A percentile compares a stretch with the other conserved stretches of the same genome.
These are phyloP conservation scores for Sphagnum magellanicum DNA, from an alignment of 228 moss, liverwort and hornwort species.

Conservation along the genomic window DNA sequence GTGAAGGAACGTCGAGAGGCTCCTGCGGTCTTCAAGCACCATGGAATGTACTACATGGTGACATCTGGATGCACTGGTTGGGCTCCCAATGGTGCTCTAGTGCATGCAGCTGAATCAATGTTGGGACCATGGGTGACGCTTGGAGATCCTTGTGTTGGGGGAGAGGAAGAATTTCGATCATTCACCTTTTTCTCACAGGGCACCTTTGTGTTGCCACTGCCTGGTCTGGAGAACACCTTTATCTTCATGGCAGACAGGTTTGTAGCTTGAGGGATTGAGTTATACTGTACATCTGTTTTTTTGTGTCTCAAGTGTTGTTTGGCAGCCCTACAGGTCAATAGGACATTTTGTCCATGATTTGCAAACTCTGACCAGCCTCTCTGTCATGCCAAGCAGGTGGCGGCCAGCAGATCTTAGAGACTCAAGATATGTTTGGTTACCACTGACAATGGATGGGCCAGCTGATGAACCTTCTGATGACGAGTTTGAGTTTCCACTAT, in stretches of 20 bases:
- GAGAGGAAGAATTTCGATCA: constrained; percentile 63
- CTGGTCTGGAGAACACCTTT: constrained; percentile 64
- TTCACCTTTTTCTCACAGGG: constrained; percentile 91
- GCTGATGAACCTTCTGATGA: constrained; percentile 58
- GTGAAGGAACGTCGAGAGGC: constrained; percentile 87
- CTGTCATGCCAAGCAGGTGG: constrained; percentile 66
- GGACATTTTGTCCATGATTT: no score
- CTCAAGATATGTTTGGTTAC: constrained; percentile 90
- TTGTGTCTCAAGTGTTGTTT: no score
- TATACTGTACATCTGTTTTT: no score
- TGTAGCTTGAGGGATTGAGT: no score
- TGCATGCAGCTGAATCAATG: constrained; percentile 89
- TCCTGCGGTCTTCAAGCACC: constrained; percentile 89
- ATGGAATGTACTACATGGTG: constrained; percentile 78
- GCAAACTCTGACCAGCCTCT: no score
- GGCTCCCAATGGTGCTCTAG: constrained; percentile 77
- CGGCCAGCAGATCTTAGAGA: constrained; percentile 74
- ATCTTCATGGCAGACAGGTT: constrained; percentile 85
- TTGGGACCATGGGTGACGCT: constrained; percentile 80
- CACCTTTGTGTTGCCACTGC: constrained; percentile 85
- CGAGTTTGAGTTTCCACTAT: constrained; percentile 55
- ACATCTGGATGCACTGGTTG: constrained; percentile 92
- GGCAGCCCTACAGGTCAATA: no score
- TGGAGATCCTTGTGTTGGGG: constrained; percentile 86
- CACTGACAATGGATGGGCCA: constrained; percentile 75